Evolutionary conservation across 495 filamentous ascomycete species (phyloP).

Genomic region (Rhypophila decipiens): DNA sequence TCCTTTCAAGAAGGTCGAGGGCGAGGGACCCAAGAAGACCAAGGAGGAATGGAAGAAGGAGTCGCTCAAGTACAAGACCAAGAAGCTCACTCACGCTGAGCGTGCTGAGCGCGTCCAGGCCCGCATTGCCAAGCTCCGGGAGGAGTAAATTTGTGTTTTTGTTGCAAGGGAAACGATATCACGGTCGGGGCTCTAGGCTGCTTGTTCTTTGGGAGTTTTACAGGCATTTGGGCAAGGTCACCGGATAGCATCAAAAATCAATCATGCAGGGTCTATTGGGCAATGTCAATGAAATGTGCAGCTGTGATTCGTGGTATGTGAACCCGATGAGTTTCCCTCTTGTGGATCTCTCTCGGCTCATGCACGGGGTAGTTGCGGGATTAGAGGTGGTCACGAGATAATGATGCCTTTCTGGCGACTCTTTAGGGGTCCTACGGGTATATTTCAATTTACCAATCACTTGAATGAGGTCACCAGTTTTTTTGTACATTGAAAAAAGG

Average conservation of each 20-base stretch:
- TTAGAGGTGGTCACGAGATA: neutral
- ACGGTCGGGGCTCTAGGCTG: conserved; percentile 19
- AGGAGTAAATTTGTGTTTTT: conserved; percentile 26
- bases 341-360: too few relatives aligned
- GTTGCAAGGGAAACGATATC: conserved; percentile 19
- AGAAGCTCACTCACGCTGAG: conserved; percentile 75
- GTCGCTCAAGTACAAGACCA: conserved; percentile 75
- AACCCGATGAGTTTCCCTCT: neutral
- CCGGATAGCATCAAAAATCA: conserved; percentile 27
- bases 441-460: neutral
- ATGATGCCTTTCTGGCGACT: too few relatives aligned
- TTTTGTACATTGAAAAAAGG: neutral
- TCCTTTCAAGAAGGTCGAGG: conserved; percentile 89
- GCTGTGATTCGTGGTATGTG: neutral
- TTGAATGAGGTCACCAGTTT: neutral
- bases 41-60: conserved; percentile 97
- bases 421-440: neutral
- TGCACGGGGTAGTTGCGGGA: neutral
- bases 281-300: neutral
- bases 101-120: conserved; percentile 72
- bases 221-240: conserved; percentile 15
- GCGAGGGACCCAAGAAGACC: conserved; percentile 73
- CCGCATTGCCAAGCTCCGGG: conserved; percentile 72
- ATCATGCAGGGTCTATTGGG: conserved; percentile 17
- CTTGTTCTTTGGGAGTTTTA: conserved; percentile 25